A percentile compares a stretch with the other conserved stretches of the same genome.
Conservation (phyloP, 2,329 filamentous ascomycete species). For the Nothophaeocryptopus gaeumannii region DNA sequence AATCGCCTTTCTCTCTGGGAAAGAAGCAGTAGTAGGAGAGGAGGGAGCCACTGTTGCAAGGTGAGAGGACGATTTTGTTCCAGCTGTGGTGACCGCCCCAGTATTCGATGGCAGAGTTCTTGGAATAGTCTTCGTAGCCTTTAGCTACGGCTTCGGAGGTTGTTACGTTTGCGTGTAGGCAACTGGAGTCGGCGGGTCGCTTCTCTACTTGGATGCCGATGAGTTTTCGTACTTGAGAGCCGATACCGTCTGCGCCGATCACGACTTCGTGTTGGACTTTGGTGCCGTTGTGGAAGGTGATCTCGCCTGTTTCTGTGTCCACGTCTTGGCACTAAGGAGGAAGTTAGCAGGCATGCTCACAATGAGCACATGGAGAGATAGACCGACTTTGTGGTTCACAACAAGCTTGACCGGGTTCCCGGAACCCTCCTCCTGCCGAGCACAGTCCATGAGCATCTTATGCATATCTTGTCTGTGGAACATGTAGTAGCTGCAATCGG, state of each 20-base stretch:
- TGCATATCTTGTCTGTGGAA: conserved; percentile 70
- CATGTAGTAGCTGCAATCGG: conserved; percentile 56
- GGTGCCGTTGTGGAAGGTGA: conserved; percentile 55
- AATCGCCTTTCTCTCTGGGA: conserved; percentile 59
- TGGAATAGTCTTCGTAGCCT: conserved; percentile 62
- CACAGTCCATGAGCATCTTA: conserved; percentile 61
- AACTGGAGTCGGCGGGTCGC: conserved; percentile 59
- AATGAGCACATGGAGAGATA: conserved; percentile 36
- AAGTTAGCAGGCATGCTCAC: neutral
- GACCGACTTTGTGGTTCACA: conserved; percentile 51
- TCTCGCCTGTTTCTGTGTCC: conserved; percentile 44
- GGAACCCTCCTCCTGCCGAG: conserved; percentile 50
- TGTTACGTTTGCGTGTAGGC: conserved; percentile 62
- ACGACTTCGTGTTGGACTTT: conserved; percentile 57
- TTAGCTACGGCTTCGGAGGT: conserved; percentile 59
- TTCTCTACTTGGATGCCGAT: conserved; percentile 62
- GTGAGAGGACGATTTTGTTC: conserved; percentile 69
- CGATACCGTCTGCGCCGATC: conserved; percentile 65
- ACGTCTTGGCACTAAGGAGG: conserved; percentile 47
- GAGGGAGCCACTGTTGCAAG: conserved; percentile 63
- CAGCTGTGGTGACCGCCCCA: conserved; percentile 65
- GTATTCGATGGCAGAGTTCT: conserved; percentile 62
- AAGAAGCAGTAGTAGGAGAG: conserved; percentile 72
- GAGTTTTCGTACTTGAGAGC: conserved; percentile 60
- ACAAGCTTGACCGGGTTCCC: conserved; percentile 54